Conservation (phyloP, 306 rosid genomes). For the Lablab purpureus region DNA sequence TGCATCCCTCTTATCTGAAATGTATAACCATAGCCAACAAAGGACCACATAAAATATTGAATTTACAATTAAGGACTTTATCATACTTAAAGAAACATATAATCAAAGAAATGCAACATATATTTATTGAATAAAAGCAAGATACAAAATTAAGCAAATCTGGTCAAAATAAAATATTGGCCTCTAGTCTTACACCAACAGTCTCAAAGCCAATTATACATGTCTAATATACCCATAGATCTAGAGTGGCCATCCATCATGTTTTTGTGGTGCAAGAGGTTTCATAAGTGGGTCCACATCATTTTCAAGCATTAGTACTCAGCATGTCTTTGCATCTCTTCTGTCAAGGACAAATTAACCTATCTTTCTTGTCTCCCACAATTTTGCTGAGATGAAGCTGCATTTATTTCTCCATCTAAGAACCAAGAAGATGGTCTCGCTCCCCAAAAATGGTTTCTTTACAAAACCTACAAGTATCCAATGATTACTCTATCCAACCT, state of each 20-base stretch:
- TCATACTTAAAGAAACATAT: background rate
- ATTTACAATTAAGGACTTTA: background rate
- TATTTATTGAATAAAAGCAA: background rate
- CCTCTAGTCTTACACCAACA: background rate
- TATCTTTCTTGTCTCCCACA: background rate
- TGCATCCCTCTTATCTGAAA: slow-evolving; percentile 98
- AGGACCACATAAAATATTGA: slow-evolving; percentile 21
- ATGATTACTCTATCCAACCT: background rate
- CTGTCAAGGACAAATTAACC: background rate
- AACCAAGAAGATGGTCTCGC: background rate
- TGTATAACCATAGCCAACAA: slow-evolving; percentile 47
- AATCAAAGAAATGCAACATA: background rate
- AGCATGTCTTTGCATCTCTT: background rate
- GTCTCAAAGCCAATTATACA: background rate
- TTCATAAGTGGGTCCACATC: background rate
- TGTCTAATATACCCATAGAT: background rate
- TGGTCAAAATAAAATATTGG: background rate
- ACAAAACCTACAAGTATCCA: background rate
- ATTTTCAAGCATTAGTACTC: background rate
- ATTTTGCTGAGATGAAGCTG: background rate
- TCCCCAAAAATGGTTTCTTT: background rate
- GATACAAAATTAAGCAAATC: background rate
- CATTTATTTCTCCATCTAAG: background rate
- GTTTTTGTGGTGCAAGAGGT: background rate
- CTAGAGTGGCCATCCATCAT: background rate